Base-by-base conservation (phyloP, 1,284 basidiomycete genomes). In the Phaffia rhodozyma region DNA sequence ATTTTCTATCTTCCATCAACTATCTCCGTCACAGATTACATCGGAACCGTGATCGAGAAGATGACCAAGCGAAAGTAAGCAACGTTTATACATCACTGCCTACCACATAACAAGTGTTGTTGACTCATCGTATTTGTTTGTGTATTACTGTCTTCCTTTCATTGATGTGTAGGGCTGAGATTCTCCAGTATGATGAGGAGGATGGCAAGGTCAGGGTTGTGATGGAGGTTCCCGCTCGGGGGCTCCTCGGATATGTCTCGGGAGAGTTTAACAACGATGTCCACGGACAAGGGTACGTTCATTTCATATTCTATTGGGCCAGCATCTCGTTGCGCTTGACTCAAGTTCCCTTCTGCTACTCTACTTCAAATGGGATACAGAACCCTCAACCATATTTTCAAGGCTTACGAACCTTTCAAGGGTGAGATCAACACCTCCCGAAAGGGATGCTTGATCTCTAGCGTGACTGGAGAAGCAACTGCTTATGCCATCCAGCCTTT, bases 201-300 rank as follows among this genome's bases (percentile, higher is more conserved):
- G 64, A 62, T 11, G 64, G 64, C 30, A 66, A 66, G 55, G 64
- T 66, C 55, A 58, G 62, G 57, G 60, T 66, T 51, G 64, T 61
- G n/a, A 66, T 66, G 64, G 64, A 66, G 55, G 64, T 66, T 13
- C 64, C 64, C 9, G 64, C 64, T 6, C 49, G 64, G 53, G 64
- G 64, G 49, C 56, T 66, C 29, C 34, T 66, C 30, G 64, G 64
- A 13, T 66, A 66, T 30, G 60, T 66, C 11, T 48, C 60, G 47
- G 64, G 64, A 49, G 64, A 66, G 60, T 66, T 66, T 55, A 66
- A 61, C 32, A 66, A 66, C 60, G 64, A 66, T 20, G 64, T 66
- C 34, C 64, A 66, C 60, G 64, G 64, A 43, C 64, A 66, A 55
- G 64, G 64, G 62, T 63, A 27, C 58, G 56, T 55, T 2, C 7